Evolutionary conservation across 768 basidiomycete genomes (phyloP).

Genomic region (Tylopilus subfusipes): DNA sequence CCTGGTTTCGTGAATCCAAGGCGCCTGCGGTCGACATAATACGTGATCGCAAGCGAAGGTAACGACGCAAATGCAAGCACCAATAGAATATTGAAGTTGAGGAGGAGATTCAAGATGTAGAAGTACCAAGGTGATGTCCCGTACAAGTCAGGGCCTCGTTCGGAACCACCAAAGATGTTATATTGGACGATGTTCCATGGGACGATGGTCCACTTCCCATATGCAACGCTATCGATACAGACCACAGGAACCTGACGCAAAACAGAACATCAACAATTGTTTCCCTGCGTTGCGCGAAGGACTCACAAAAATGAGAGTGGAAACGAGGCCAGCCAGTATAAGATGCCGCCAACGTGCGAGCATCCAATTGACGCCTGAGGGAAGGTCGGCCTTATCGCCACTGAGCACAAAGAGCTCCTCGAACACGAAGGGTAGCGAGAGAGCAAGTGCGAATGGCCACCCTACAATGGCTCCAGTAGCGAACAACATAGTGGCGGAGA

Average conservation of each 20-base stretch:
- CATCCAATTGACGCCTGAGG: constrained; percentile 51
- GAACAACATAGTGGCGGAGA: constrained; percentile 65
- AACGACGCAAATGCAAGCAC: constrained; percentile 79
- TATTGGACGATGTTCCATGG: constrained; percentile 94
- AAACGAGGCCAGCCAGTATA: constrained; percentile 47
- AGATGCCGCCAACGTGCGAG: constrained; percentile 58
- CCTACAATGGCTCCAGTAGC: constrained; percentile 85
- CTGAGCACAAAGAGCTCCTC: constrained; percentile 85
- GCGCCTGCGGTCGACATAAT: constrained; percentile 70
- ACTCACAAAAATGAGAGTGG: constrained; percentile 62
- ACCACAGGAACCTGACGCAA: constrained; percentile 77
- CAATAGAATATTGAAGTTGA: constrained; percentile 91
- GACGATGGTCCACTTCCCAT: constrained; percentile 73
- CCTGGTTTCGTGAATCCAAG: constrained; percentile 53
- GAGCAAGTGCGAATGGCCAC: constrained; percentile 93
- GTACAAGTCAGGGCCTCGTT: constrained; percentile 87
- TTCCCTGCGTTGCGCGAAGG: background rate
- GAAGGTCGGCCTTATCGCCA: constrained; percentile 56
- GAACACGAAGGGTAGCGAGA: constrained; percentile 83
- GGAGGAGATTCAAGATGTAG: constrained; percentile 82
- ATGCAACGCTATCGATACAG: constrained; percentile 80
- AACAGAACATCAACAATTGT: background rate
- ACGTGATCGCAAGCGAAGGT: constrained; percentile 74
- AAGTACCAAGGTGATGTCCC: constrained; percentile 86
- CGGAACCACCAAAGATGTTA: constrained; percentile 81